phyloP scores from a whole-genome alignment of 2,329 filamentous ascomycete genomes.

The Aspergillus awamori region DNA sequence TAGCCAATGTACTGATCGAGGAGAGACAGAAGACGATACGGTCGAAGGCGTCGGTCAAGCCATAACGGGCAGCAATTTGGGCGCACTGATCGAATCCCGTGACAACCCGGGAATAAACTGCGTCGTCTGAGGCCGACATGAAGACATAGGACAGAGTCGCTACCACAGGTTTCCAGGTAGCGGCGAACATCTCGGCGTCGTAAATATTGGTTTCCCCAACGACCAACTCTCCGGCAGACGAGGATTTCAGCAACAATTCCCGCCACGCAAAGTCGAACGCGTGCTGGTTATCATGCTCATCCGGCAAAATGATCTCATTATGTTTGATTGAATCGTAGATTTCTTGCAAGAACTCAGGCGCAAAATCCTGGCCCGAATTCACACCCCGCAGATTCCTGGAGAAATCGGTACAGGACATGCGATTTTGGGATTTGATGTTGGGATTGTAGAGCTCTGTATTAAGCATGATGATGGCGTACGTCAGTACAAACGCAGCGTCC shows the following conservation, averaged over 20 bases:
- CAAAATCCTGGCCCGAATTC: conserved; percentile 83
- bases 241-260: conserved; percentile 83
- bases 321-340: conserved; percentile 91
- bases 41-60: conserved; percentile 82
- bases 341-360: conserved; percentile 75
- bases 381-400: conserved; percentile 86
- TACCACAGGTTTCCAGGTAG: conserved; percentile 92
- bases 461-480: conserved; percentile 95
- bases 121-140: conserved; percentile 96
- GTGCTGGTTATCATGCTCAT: conserved; percentile 95
- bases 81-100: conserved; percentile 96
- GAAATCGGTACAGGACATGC: conserved; percentile 85
- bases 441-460: conserved; percentile 98
- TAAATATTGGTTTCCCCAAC: conserved; percentile 91
- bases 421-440: conserved; percentile 72
- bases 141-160: conserved; percentile 97
- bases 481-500: conserved; percentile 86
- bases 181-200: conserved; percentile 95
- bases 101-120: conserved; percentile 90
- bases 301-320: conserved; percentile 93
- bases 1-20: conserved; percentile 84
- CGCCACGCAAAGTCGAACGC: conserved; percentile 98
- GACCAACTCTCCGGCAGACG: conserved; percentile 71
- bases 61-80: conserved; percentile 83
- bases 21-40: conserved; percentile 89